Base-by-base conservation (phyloP, 352 stramenopile genomes). In the Plasmopara halstedii region DNA sequence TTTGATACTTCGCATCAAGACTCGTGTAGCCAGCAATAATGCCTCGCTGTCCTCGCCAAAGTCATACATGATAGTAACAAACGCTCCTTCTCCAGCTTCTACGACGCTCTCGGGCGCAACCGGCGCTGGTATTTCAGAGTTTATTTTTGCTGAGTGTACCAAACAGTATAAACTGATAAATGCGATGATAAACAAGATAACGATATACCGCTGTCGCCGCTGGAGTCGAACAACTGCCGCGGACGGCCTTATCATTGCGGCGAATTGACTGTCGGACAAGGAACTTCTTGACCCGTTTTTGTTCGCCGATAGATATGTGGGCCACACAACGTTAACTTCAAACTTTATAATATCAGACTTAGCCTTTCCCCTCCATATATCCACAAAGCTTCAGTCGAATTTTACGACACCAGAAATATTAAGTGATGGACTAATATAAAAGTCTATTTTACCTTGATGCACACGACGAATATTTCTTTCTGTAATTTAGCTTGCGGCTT, bases 31-130 rank as follows among this genome's bases (percentile, higher is more conserved):
- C 31, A 86, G 66, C 32, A 86, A 46, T 50, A 83, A 53, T 32
- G 58, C 63, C 39, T 82, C 71, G 58, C 66, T 82, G 46, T 86
- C 73, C 42, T 62, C 62, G 15, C 68, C 69, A 46, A 64, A 65
- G 58, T 86, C 71, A 57, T 86, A 86, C 42, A 86, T 61, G 43
- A 86, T 82, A 31, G 71, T 86, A 42, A 64, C 73, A 38, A 86
- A 86, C 11, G 70, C 71, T 32, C 66, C 73, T 10, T 80, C 64
- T 11, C 46, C 53, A 6, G 47, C 36, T 18, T 56, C 52, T 15
- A 73, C 59, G 50, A 64, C 42, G 37, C 46, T 62, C 18, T 61
- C 59, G 8, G 56, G 45, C 3, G 40, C 35, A 11, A 52, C 2
- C 8, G 50, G 51, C 2, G 48, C 34, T 20, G 41, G 32, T 9